Base-by-base conservation (phyloP, 768 basidiomycete genomes). In the Lactarius hengduanensis region DNA sequence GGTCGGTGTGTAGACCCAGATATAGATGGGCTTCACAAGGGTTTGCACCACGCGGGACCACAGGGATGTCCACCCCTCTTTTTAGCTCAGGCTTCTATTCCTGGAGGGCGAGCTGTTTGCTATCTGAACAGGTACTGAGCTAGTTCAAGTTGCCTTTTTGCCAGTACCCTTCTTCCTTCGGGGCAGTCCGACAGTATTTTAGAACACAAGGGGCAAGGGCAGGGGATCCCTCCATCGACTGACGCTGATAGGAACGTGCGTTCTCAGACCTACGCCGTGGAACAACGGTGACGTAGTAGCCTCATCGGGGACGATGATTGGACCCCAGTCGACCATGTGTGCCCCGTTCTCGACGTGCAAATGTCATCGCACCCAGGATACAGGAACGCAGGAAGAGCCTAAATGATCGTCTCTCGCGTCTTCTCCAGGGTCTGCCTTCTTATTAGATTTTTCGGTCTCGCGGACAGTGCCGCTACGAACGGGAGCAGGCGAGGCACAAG, bases 371-470 rank as follows among this genome's bases (percentile, higher is more conserved):
- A 22, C 6, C 11, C 26, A 53, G 50, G 50, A 26, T 28, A 26
- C 50, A 22, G 50, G 26, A 26, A 53, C 50, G 4, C 50, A 53
- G 13, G 50, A 53, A 53, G 50, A 26, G 10, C 13, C 50, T 11
- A 53, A 53, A 28, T 26, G 50, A 53, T 53, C 50, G 50, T 53
- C 50, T 53, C 50, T 26, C 41, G 22, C 50, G 50, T 53, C 50
- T 53, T 53, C 50, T 53, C 22, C 50, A 53, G 50, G n/a, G n/a
- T 50, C 47, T 22, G 22, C 26, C 50, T 53, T 53, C 50, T 53
- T 26, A 13, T 26, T 15, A 53, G 13, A 13, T 53, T 28, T 26
- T 53, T 13, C 22, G 26, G 4, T 22, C 50, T 53, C 13, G 26
- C 50, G 13, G 50, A 26, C 47, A 50, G 47, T 13, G 20, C 11